Evolutionary conservation across 2,329 filamentous ascomycete species (phyloP).

Genomic region (Achaetomium macrosporum): DNA sequence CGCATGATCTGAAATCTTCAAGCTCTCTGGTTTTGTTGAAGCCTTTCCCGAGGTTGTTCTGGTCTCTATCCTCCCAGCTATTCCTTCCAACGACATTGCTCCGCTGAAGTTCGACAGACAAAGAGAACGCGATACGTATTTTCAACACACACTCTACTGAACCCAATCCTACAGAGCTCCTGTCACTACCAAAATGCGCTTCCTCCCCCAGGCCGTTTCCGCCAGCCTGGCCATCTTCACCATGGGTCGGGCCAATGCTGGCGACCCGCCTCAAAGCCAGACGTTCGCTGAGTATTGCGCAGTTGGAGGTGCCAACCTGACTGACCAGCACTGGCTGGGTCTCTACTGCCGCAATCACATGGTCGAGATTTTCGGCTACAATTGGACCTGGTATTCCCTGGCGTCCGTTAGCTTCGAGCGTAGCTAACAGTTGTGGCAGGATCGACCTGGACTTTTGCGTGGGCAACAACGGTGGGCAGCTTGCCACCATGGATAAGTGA

Average conservation of each 20-base stretch:
- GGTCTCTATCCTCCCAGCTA: no score
- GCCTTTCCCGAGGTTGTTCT: no score
- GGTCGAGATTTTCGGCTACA: slow-evolving; percentile 31
- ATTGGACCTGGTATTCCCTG: slow-evolving; percentile 34
- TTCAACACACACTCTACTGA: neutral
- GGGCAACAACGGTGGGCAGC: slow-evolving; percentile 25
- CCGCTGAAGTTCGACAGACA: no score
- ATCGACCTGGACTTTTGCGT: slow-evolving; percentile 33
- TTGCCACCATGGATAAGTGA: slow-evolving; percentile 22
- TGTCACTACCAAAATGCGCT: neutral
- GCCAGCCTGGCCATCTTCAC: neutral
- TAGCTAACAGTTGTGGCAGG: slow-evolving; percentile 22
- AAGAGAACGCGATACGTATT: neutral
- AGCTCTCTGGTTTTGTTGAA: no score
- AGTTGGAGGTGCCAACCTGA: slow-evolving; percentile 31
- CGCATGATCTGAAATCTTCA: no score
- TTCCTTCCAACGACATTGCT: no score
- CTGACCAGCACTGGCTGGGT: slow-evolving; percentile 30
- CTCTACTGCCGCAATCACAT: slow-evolving; percentile 37
- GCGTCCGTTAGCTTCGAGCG: no score
- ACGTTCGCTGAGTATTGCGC: slow-evolving; percentile 33
- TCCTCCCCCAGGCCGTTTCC: neutral
- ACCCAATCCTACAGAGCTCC: neutral
- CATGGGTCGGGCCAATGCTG: neutral
- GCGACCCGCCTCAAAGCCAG: neutral